Base-by-base conservation (phyloP, 305 asterid species). In the Fraxinus baroniana region DNA sequence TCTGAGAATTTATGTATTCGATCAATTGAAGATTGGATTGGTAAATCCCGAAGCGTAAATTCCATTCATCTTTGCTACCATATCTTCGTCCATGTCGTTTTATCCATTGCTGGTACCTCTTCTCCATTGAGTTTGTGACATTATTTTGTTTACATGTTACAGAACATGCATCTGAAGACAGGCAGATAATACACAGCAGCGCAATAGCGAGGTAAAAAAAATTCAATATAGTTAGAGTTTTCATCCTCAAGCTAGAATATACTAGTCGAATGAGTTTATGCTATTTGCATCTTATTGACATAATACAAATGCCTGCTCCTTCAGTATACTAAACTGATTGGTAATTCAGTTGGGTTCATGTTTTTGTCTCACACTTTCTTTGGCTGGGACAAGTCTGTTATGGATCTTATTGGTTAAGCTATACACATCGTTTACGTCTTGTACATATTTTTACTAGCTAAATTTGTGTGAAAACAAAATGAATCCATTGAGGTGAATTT, bases 11-110 rank as follows among this genome's bases (percentile, higher is more conserved):
- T 87, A 87, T 46, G 79, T 64, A 87, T 1, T 94, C 92, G 20
- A 92, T 83, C 52, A 83, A 84, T 81, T 79, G 80, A 71, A 90
- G 73, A 79, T 91, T 92, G 57, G 91, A 86, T 81, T 86, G 87
- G 84, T 89, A 93, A 33, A 93, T 92, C 74, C 89, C 90, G 24
- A 89, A 93, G 7, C 95, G 88, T 87, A 81, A 77, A 41, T 87
- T 85, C 94, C 94, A 90, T 85, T 92, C 93, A 18, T 82, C 87
- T 52, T 66, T 86, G 75, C 75, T 74, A 17, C 24, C 60, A 57
- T 93, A 90, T 70, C 17, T 78, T 81, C 87, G 83, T 13, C 84
- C 86, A 39, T 92, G 10, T 49, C 74, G 85, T 78, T 79, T 57
- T 78, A 84, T 83, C 98, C 98, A 93, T 17, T 77, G 79, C 66